Evolutionary conservation across 129 eudicot species (phyloP).

Genomic region (Helianthus annuus): HanXRQr2.0-SUNRISE NC_035442.2:13417121-13417620

Average conservation of each 20-base stretch:
- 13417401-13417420: background rate
- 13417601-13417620: no score
- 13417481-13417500: background rate
- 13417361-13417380: slow-evolving; percentile 77
- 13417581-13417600: slow-evolving; percentile 98
- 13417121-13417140: no score
- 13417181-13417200: no score
- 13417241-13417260: no score
- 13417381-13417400: slow-evolving; percentile 92
- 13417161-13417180: no score
- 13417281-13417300: no score
- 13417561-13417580: slow-evolving; percentile 94
- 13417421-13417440: background rate
- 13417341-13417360: slow-evolving; percentile 84
- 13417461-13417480: background rate
- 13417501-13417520: slow-evolving; percentile 92
- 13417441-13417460: background rate
- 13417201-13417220: no score
- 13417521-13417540: slow-evolving; percentile 93
- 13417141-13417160: no score
- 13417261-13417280: no score
- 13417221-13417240: no score
- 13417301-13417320: no score
- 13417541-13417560: slow-evolving; percentile 91
- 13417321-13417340: no score